A percentile compares a stretch with the other conserved stretches of the same genome.
Evolutionary conservation across 1,139 yeast genomes (phyloP).

Genomic region (Yueomyces sp.): DNA sequence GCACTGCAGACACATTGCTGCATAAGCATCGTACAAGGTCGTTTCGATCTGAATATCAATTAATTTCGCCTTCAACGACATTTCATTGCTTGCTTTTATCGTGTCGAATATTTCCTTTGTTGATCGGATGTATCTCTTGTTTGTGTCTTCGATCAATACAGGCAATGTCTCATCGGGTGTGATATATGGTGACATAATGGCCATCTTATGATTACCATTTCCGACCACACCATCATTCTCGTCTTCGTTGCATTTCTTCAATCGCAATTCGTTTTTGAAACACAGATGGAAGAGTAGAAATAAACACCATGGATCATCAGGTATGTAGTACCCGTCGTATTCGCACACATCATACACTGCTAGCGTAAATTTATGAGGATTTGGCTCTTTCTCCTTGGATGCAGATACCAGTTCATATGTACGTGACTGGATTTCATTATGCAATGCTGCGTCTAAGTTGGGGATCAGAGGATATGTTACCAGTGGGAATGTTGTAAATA

Average conservation of each 20-base stretch:
- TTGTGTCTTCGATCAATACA: slow-evolving; percentile 10
- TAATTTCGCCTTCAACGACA: slow-evolving; percentile 7
- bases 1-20: too few relatives aligned
- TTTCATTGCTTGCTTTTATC: slow-evolving; percentile 7
- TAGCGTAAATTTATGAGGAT: slow-evolving; percentile 6
- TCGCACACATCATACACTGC: slow-evolving; percentile 12
- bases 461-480: slow-evolving; percentile 9
- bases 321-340: slow-evolving; percentile 7
- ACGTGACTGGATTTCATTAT: slow-evolving; percentile 5
- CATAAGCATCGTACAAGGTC: slow-evolving; percentile 12
- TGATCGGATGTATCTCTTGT: slow-evolving; percentile 11
- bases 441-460: slow-evolving; percentile 8
- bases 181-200: slow-evolving; percentile 9
- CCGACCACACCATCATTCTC: background rate
- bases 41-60: slow-evolving; percentile 10
- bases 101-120: slow-evolving; percentile 10
- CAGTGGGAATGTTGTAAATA: slow-evolving; percentile 14
- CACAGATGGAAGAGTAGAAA: slow-evolving; percentile 13
- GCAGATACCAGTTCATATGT: slow-evolving; percentile 1
- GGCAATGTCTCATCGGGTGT: slow-evolving; percentile 8
- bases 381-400: background rate
- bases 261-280: background rate
- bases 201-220: slow-evolving; percentile 6
- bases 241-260: too few relatives aligned
- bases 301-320: slow-evolving; percentile 16